Evolutionary conservation across 306 rosid species (phyloP).

Genomic region (Adenanthera pavonina): DNA sequence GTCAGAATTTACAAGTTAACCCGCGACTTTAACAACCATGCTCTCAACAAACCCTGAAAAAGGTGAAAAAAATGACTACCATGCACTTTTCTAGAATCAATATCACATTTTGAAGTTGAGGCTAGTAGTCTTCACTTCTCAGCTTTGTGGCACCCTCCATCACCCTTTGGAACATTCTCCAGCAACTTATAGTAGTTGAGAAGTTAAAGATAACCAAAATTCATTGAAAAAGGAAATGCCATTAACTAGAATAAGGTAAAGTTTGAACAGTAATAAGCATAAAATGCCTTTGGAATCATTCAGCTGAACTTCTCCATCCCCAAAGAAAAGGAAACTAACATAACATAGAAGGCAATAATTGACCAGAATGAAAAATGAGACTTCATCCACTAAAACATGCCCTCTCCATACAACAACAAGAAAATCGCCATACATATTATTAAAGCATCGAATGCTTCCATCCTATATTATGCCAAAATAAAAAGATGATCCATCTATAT

Average conservation of each 20-base stretch:
- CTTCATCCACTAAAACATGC: background rate
- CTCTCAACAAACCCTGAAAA: background rate
- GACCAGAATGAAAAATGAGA: background rate
- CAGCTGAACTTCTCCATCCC: background rate
- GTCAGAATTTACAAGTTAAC: background rate
- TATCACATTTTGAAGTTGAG: background rate
- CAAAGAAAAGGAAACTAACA: constrained; percentile 5
- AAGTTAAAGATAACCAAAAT: background rate
- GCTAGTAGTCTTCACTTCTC: too few species aligned
- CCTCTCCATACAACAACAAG: background rate
- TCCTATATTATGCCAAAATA: background rate
- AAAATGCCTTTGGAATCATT: background rate
- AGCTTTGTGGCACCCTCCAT: background rate
- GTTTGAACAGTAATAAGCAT: background rate
- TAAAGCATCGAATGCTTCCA: background rate
- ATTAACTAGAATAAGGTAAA: background rate
- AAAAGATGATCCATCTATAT: background rate
- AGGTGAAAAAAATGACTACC: background rate
- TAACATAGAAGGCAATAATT: background rate
- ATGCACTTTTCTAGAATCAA: background rate
- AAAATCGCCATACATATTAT: background rate
- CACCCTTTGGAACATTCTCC: background rate
- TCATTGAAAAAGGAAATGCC: background rate
- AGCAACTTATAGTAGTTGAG: background rate
- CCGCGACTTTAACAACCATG: background rate